phyloP scores from a whole-genome alignment of 2,329 filamentous ascomycete genomes.

The Dothidotthia symphoricarpi region DNA sequence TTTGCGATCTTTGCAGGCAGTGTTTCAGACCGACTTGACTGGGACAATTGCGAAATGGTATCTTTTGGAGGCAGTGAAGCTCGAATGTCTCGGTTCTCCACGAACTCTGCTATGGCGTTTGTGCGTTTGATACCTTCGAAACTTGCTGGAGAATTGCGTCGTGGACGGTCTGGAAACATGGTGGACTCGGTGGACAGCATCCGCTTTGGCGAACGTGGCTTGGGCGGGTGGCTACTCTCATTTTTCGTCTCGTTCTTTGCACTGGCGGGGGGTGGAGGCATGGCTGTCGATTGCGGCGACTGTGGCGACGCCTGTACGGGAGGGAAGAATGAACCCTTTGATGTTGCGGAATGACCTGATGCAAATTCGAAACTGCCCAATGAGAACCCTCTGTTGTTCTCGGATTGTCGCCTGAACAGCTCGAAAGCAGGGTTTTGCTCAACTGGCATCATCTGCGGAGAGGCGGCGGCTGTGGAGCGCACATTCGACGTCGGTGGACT shows the following conservation, averaged over 20 bases:
- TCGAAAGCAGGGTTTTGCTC: slow-evolving; percentile 82
- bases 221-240: slow-evolving; percentile 15
- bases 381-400: slow-evolving; percentile 56
- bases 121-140: slow-evolving; percentile 41
- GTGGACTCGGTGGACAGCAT: slow-evolving; percentile 48
- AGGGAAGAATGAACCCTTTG: slow-evolving; percentile 25
- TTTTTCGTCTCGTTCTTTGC: slow-evolving; percentile 22
- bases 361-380: slow-evolving; percentile 46
- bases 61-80: slow-evolving; percentile 33
- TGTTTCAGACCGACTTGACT: slow-evolving; percentile 47
- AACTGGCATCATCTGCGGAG: slow-evolving; percentile 67
- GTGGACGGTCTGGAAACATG: slow-evolving; percentile 44
- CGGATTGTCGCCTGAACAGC: slow-evolving; percentile 68
- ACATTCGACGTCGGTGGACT: slow-evolving; percentile 69
- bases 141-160: slow-evolving; percentile 49
- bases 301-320: slow-evolving; percentile 22
- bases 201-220: slow-evolving; percentile 50
- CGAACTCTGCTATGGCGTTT: slow-evolving; percentile 36
- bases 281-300: slow-evolving; percentile 39
- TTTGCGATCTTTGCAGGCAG: slow-evolving; percentile 38
- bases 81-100: slow-evolving; percentile 30
- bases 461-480: slow-evolving; percentile 65
- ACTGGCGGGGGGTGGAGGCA: slow-evolving; percentile 15
- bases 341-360: slow-evolving; percentile 28
- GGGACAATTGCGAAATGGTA: slow-evolving; percentile 12